Evolutionary conservation across 2,329 filamentous ascomycete genomes (phyloP).

Genomic region (Hymenoscyphus infarciens): DNA sequence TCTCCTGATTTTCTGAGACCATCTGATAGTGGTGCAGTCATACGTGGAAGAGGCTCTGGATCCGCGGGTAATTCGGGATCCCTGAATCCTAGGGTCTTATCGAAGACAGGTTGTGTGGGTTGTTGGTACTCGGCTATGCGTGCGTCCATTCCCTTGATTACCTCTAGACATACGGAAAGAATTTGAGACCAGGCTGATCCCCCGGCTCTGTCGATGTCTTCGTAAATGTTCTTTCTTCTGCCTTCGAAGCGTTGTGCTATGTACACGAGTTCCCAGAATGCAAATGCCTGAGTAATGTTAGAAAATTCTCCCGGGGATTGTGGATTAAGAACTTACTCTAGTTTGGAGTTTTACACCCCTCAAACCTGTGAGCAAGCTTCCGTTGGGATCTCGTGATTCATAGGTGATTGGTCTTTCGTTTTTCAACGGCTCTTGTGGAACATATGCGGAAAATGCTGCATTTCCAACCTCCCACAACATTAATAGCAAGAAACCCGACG

Average conservation of each 20-base stretch:
- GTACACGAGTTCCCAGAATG: slow-evolving; percentile 84
- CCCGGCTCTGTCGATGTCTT: slow-evolving; percentile 78
- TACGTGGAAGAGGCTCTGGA: slow-evolving; percentile 22
- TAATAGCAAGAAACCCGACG: slow-evolving; percentile 63
- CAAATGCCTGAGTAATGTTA: slow-evolving; percentile 59
- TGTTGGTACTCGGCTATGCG: slow-evolving; percentile 62
- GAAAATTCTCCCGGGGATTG: slow-evolving; percentile 3
- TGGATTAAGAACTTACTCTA: slow-evolving; percentile 48
- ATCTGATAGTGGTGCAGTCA: slow-evolving; percentile 29
- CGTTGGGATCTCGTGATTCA: slow-evolving; percentile 87
- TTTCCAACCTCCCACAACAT: slow-evolving; percentile 77
- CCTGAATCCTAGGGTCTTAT: slow-evolving; percentile 7
- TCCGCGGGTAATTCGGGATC: slow-evolving; percentile 31
- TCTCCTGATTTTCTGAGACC: slow-evolving; percentile 26
- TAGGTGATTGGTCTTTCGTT: slow-evolving; percentile 78
- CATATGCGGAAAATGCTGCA: slow-evolving; percentile 72
- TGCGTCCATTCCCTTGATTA: slow-evolving; percentile 62
- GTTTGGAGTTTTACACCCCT: slow-evolving; percentile 78
- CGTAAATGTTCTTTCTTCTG: slow-evolving; percentile 75
- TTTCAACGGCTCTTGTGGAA: slow-evolving; percentile 78
- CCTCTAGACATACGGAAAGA: slow-evolving; percentile 62
- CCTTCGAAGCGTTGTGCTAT: slow-evolving; percentile 72
- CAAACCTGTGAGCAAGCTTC: slow-evolving; percentile 78
- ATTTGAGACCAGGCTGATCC: slow-evolving; percentile 82
- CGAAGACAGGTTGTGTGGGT: slow-evolving; percentile 14